phyloP scores from a whole-genome alignment of 768 basidiomycete species.

The Cyclocybe aegerita region DNA sequence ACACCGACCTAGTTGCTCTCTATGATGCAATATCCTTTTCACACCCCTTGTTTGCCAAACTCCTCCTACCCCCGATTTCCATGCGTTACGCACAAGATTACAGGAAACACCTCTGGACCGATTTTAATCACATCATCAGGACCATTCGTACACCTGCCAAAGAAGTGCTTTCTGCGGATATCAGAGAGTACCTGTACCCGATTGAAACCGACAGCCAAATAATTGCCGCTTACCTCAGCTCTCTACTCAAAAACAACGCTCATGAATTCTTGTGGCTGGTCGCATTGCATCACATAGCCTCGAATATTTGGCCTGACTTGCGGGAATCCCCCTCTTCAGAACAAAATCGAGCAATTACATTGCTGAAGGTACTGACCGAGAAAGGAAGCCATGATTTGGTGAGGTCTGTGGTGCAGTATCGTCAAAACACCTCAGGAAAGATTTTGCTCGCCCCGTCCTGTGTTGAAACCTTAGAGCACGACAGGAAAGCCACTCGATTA shows the following conservation, averaged over 20 bases:
- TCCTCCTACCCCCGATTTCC: slow-evolving; percentile 75
- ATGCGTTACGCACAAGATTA: slow-evolving; percentile 82
- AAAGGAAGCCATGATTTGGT: slow-evolving; percentile 50
- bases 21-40: slow-evolving; percentile 91
- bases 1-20: slow-evolving; percentile 86
- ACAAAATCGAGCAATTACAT: slow-evolving; percentile 39
- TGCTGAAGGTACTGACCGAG: slow-evolving; percentile 51
- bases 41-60: slow-evolving; percentile 68
- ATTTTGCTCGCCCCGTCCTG: slow-evolving; percentile 51
- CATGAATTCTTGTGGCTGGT: slow-evolving; percentile 65
- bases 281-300: slow-evolving; percentile 78
- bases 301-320: slow-evolving; percentile 72
- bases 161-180: slow-evolving; percentile 50
- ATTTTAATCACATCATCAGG: slow-evolving; percentile 66
- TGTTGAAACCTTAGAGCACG: slow-evolving; percentile 32
- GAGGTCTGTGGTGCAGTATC: slow-evolving; percentile 57
- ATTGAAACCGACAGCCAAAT: slow-evolving; percentile 62
- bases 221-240: slow-evolving; percentile 61
- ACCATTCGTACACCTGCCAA: slow-evolving; percentile 53
- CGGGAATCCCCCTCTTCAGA: slow-evolving; percentile 18
- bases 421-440: slow-evolving; percentile 37
- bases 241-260: slow-evolving; percentile 43
- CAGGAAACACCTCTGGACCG: slow-evolving; percentile 80
- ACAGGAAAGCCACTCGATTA: slow-evolving; percentile 19
- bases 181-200: slow-evolving; percentile 71